These are phyloP conservation scores for carrot (Daucus carota) DNA, from an alignment of 129 eudicot species.

Conservation along the genomic window DNA sequence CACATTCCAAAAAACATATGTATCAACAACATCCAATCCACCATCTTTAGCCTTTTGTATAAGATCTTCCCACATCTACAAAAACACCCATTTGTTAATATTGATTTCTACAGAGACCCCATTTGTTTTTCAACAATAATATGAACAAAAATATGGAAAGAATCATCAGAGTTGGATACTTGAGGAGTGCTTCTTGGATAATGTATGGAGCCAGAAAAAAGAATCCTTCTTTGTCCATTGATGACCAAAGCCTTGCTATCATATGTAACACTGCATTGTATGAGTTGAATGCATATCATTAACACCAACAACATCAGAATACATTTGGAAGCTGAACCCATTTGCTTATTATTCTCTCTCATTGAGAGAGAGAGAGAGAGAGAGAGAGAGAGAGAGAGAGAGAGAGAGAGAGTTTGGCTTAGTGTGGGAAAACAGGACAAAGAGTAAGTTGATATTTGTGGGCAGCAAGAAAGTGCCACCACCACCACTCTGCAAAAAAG, in stretches of 20 bases:
- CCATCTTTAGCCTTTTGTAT: conserved; percentile 89
- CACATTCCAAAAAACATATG: conserved; percentile 83
- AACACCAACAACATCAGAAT: conserved; percentile 20
- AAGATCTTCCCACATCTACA: conserved; percentile 97
- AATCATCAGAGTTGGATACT: conserved; percentile 21
- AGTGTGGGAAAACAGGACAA: neutral
- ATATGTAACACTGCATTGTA: conserved; percentile 55
- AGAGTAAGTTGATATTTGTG: neutral
- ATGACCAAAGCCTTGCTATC: conserved; percentile 69
- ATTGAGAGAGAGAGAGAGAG: conserved; percentile 8
- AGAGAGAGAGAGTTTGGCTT: conserved; percentile 3
- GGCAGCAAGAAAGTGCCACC: conserved; percentile 1
- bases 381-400: conserved; percentile 7
- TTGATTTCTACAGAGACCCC: neutral
- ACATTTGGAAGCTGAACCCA: conserved; percentile 45
- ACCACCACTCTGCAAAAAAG: conserved; percentile 3
- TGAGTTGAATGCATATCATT: conserved; percentile 22
- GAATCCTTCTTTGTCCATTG: conserved; percentile 67
- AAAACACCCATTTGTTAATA: neutral
- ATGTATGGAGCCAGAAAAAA: conserved; percentile 82
- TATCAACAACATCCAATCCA: conserved; percentile 85
- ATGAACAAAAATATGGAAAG: neutral
- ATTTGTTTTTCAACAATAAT: neutral
- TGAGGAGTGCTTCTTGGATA: conserved; percentile 95
- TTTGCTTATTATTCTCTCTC: conserved; percentile 28